These are phyloP conservation scores for Leptodermis oblonga DNA, from an alignment of 257 asterid genomes.

Conservation along the genomic window DNA sequence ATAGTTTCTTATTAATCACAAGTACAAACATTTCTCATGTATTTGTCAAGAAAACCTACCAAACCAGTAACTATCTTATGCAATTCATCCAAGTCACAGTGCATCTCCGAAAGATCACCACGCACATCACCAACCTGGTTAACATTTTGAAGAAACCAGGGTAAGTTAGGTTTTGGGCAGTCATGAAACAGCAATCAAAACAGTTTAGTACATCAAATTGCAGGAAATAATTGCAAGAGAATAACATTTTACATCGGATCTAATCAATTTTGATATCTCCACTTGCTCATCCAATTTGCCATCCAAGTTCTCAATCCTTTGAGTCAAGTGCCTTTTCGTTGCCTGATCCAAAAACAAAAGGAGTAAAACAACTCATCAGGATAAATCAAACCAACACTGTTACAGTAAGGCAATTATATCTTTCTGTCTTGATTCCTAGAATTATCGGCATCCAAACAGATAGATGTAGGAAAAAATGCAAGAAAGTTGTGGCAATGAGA, in stretches of 20 bases:
- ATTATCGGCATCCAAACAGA: neutral
- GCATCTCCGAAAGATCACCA: slow-evolving; percentile 59
- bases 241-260: slow-evolving; percentile 48
- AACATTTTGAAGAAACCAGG: slow-evolving; percentile 10
- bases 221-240: neutral
- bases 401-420: neutral
- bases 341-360: slow-evolving; percentile 41
- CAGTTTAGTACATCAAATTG: neutral
- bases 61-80: slow-evolving; percentile 58
- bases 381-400: neutral
- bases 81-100: slow-evolving; percentile 46
- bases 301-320: slow-evolving; percentile 87
- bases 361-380: neutral
- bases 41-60: slow-evolving; percentile 39
- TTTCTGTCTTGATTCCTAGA: neutral
- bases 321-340: slow-evolving; percentile 85
- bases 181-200: neutral
- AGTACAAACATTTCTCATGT: neutral
- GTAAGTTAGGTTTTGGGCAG: neutral
- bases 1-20: neutral
- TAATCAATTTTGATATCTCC: slow-evolving; percentile 67
- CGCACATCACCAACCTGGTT: slow-evolving; percentile 61
- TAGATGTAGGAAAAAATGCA: neutral
- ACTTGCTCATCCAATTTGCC: slow-evolving; percentile 89
- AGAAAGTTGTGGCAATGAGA: neutral